Evolutionary conservation across 345 rosid species (phyloP).

Genomic region (Linum usitatissimum): DNA sequence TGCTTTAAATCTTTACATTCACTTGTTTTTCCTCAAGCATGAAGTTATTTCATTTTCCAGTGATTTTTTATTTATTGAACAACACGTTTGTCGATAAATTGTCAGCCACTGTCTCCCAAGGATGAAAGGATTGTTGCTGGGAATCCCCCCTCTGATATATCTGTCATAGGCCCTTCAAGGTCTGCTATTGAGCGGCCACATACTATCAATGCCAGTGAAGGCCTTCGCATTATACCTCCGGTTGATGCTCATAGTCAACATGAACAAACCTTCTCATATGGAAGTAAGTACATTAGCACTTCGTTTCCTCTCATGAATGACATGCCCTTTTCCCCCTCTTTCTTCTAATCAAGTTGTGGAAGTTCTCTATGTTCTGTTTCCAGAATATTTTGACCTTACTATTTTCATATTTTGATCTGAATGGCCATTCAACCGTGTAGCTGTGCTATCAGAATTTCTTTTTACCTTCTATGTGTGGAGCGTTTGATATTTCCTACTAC

Average conservation of each 20-base stretch:
- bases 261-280: constrained; percentile 29
- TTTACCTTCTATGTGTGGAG: too few species aligned
- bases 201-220: constrained; percentile 20
- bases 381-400: not conserved
- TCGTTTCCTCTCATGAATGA: not conserved
- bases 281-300: constrained; percentile 25
- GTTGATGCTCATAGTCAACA: constrained; percentile 26
- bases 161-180: constrained; percentile 25
- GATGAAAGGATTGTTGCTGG: constrained; percentile 49
- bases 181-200: constrained; percentile 16
- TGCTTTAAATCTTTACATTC: not conserved
- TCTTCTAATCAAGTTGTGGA: not conserved
- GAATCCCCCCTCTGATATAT: constrained; percentile 40
- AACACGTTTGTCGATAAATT: constrained; percentile 24
- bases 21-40: constrained; percentile 2
- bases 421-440: too few species aligned
- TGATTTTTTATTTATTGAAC: constrained; percentile 9
- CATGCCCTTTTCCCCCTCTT: not conserved
- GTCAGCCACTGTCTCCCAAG: constrained; percentile 35
- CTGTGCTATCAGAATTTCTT: too few species aligned
- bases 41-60: not conserved
- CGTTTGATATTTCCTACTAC: too few species aligned
- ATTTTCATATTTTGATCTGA: too few species aligned
- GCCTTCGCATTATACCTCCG: constrained; percentile 15
- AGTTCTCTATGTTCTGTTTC: not conserved